Conservation (phyloP, 768 basidiomycete genomes). For the Amanita rimosa region DNA sequence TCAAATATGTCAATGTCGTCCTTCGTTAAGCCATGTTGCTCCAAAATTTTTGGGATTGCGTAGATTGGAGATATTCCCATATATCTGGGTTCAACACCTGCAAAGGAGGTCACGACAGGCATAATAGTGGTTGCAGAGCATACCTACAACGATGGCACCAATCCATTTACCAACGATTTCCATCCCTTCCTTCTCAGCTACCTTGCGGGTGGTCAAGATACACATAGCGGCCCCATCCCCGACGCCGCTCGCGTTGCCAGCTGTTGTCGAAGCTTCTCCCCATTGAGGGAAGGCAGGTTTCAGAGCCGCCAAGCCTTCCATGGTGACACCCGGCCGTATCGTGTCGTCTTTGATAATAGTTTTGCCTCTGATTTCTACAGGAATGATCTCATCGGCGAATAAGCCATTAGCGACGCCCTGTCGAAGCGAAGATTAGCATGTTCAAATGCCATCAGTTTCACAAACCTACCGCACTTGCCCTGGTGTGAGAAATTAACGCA, state of each 20-base stretch:
- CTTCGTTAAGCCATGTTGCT: conserved; percentile 47
- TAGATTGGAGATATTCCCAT: conserved; percentile 72
- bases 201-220: conserved; percentile 69
- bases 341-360: conserved; percentile 74
- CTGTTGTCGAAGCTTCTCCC: conserved; percentile 61
- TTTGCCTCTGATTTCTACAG: conserved; percentile 62
- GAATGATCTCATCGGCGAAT: conserved; percentile 85
- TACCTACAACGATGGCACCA: conserved; percentile 65
- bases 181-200: conserved; percentile 69
- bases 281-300: conserved; percentile 85
- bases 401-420: conserved; percentile 59
- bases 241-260: conserved; percentile 80
- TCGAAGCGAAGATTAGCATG: neutral
- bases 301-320: conserved; percentile 62
- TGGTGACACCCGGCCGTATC: conserved; percentile 74
- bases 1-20: conserved; percentile 73
- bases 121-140: conserved; percentile 11
- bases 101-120: neutral
- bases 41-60: conserved; percentile 62
- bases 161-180: conserved; percentile 79
- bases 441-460: neutral
- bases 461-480: conserved; percentile 49
- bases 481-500: conserved; percentile 77
- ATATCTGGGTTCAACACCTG: conserved; percentile 65
- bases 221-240: conserved; percentile 90